phyloP scores from a whole-genome alignment of 2,329 filamentous ascomycete species.

The Stemphylium lycopersici region DNA sequence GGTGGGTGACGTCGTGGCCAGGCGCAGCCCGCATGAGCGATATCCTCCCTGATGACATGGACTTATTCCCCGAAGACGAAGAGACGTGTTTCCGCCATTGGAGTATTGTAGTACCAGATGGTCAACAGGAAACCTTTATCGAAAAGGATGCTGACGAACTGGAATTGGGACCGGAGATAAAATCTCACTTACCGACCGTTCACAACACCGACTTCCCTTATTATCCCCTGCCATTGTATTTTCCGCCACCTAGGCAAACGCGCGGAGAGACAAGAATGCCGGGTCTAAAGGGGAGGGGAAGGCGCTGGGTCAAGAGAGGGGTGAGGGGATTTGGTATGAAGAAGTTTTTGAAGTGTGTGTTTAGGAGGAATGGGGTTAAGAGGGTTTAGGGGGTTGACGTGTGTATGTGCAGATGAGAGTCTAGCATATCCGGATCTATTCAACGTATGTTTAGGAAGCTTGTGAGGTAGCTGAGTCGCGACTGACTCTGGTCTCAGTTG shows the following conservation, averaged over 20 bases:
- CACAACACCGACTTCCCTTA: conserved; percentile 3
- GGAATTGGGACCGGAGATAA: background rate
- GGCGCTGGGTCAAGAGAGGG: background rate
- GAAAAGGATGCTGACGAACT: background rate
- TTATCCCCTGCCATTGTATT: conserved; percentile 1
- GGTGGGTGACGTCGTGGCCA: background rate
- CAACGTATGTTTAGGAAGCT: background rate
- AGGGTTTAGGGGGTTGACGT: background rate
- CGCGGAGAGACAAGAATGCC: background rate
- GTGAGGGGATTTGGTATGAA: background rate
- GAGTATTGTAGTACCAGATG: background rate
- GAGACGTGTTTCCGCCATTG: background rate
- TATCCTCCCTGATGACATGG: conserved; percentile 6
- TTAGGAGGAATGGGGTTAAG: background rate
- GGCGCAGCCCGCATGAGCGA: background rate
- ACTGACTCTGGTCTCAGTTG: no score
- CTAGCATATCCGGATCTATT: background rate
- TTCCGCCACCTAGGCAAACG: no score
- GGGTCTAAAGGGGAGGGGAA: background rate
- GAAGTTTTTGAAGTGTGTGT: background rate
- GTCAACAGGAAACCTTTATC: background rate
- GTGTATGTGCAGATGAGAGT: background rate
- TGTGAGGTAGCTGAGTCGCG: no score
- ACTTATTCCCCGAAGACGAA: background rate
- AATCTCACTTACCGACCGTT: background rate